A percentile compares a stretch with the other conserved stretches of the same genome.
Conservation (phyloP, 2,329 filamentous ascomycete genomes). For the Ascochyta koolunga region DNA sequence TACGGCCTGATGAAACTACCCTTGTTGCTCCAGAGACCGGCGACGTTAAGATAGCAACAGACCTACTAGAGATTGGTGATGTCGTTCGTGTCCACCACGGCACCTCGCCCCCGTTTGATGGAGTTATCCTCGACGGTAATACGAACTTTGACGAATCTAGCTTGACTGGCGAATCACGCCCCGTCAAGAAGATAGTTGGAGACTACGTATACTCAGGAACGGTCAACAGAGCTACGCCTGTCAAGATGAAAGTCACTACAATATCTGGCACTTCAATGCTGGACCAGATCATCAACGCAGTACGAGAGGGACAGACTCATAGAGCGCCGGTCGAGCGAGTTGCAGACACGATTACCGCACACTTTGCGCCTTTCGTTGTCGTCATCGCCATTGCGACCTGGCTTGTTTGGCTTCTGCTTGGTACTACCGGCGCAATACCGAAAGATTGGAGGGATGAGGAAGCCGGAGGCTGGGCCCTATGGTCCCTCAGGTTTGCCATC, state of each 20-base stretch:
- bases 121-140: conserved; percentile 62
- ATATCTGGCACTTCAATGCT: conserved; percentile 74
- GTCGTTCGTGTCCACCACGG: conserved; percentile 76
- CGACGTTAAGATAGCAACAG: conserved; percentile 61
- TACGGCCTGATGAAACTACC: conserved; percentile 77
- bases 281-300: conserved; percentile 77
- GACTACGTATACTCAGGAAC: conserved; percentile 76
- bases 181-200: conserved; percentile 66
- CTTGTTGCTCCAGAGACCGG: conserved; percentile 61
- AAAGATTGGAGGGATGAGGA: conserved; percentile 59
- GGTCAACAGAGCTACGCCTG: conserved; percentile 70
- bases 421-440: conserved; percentile 64
- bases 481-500: conserved; percentile 82
- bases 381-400: conserved; percentile 73
- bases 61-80: conserved; percentile 65
- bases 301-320: conserved; percentile 77
- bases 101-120: conserved; percentile 84
- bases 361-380: conserved; percentile 77
- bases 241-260: conserved; percentile 69
- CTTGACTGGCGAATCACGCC: conserved; percentile 78
- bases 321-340: conserved; percentile 77
- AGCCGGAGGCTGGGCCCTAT: conserved; percentile 71
- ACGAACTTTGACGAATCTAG: conserved; percentile 87
- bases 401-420: conserved; percentile 72
- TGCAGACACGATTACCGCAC: conserved; percentile 73